phyloP scores from a whole-genome alignment of 768 basidiomycete species.

The Xerocomellus dryophilus region DNA sequence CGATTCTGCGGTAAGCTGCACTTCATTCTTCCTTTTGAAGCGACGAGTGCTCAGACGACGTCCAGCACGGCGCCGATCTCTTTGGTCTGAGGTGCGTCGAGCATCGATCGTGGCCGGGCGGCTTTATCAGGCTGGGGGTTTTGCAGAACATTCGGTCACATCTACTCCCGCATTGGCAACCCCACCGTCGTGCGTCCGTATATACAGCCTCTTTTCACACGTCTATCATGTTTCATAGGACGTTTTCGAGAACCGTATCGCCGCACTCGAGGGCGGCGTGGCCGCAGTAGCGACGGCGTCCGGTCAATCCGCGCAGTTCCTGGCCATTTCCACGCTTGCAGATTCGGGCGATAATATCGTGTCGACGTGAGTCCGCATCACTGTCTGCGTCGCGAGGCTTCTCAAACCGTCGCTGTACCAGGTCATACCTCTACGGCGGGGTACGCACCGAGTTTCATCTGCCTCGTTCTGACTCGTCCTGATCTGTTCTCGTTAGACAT shows the following conservation, averaged over 20 bases:
- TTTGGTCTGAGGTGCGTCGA: constrained; percentile 42
- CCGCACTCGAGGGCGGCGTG: constrained; percentile 60
- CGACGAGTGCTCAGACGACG: constrained; percentile 1
- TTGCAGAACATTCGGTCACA: constrained; percentile 42
- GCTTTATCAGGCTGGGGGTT: not conserved
- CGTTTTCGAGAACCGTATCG: constrained; percentile 63
- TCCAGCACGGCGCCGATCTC: constrained; percentile 52
- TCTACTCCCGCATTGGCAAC: constrained; percentile 55
- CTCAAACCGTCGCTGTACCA: constrained; percentile 11
- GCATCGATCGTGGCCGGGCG: not conserved
- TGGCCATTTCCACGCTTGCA: constrained; percentile 54
- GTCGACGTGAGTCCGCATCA: constrained; percentile 40
- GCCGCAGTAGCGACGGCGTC: constrained; percentile 57
- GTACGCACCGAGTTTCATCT: constrained; percentile 32
- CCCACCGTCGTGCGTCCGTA: constrained; percentile 48
- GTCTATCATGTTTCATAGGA: constrained; percentile 35
- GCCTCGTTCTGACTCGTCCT: not conserved
- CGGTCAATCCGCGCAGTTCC: constrained; percentile 62
- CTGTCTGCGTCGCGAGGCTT: not conserved
- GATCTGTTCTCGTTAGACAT: constrained; percentile 40
- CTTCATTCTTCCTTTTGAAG: not conserved
- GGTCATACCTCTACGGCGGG: constrained; percentile 58
- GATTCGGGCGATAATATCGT: constrained; percentile 63
- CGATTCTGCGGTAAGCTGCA: constrained; percentile 41
- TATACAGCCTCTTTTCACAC: not conserved